These are phyloP conservation scores for Globisporangium apiculatum DNA, from an alignment of 352 stramenopile genomes.

Conservation along the genomic window DNA sequence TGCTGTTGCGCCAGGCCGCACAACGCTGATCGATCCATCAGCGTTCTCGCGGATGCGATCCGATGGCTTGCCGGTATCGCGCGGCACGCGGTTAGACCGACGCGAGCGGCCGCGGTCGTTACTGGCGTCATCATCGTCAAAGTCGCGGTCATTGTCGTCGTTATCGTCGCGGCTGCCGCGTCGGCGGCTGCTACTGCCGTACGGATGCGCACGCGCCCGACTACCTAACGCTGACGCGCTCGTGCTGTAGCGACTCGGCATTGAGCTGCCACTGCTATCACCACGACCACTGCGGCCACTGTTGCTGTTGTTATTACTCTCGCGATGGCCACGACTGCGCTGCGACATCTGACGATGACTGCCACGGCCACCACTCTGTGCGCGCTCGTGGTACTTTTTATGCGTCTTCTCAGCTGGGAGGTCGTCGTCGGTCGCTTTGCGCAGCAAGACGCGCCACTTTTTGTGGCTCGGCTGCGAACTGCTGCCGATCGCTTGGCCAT, in stretches of 20 bases:
- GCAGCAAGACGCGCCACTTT: slow-evolving; percentile 65
- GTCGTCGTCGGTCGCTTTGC: slow-evolving; percentile 64
- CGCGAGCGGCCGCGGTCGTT: not conserved
- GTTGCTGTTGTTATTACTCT: slow-evolving; percentile 10
- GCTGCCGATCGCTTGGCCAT: slow-evolving; percentile 45
- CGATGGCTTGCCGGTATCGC: slow-evolving; percentile 33
- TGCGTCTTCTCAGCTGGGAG: slow-evolving; percentile 72
- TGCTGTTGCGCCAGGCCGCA: slow-evolving; percentile 14
- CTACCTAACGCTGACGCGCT: slow-evolving; percentile 11
- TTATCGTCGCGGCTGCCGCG: slow-evolving; percentile 3
- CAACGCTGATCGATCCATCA: slow-evolving; percentile 57
- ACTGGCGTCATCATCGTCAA: slow-evolving; percentile 8
- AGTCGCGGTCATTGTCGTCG: slow-evolving; percentile 7
- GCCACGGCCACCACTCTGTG: not conserved
- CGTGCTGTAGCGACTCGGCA: slow-evolving; percentile 22
- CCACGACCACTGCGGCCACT: slow-evolving; percentile 6
- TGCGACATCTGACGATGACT: slow-evolving; percentile 8
- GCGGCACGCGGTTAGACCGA: not conserved
- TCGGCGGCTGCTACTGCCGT: slow-evolving; percentile 20
- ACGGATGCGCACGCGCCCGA: slow-evolving; percentile 35
- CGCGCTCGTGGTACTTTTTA: slow-evolving; percentile 71
- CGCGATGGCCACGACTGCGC: slow-evolving; percentile 16
- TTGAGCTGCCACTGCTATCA: slow-evolving; percentile 7
- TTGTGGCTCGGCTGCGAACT: slow-evolving; percentile 41
- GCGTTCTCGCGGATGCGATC: slow-evolving; percentile 51